These are phyloP conservation scores for Russula earlei DNA, from an alignment of 768 basidiomycete genomes.

Conservation along the genomic window DNA sequence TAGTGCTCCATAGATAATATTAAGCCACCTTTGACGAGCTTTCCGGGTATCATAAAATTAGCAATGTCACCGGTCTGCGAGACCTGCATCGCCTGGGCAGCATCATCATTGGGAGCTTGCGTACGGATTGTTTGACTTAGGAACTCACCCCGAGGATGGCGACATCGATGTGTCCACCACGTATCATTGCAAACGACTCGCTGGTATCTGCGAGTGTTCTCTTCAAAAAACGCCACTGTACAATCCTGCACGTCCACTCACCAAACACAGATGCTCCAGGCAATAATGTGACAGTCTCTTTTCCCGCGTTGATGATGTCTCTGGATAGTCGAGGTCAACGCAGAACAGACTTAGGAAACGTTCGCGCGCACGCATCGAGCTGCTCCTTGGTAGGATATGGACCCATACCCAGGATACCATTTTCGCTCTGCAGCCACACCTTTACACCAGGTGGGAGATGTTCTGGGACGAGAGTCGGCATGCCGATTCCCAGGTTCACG, in stretches of 20 bases:
- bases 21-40: slow-evolving; percentile 64
- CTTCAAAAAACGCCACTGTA: not conserved
- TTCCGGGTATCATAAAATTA: slow-evolving; percentile 98
- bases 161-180: slow-evolving; percentile 90
- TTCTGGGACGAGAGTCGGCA: slow-evolving; percentile 84
- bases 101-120: slow-evolving; percentile 1
- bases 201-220: slow-evolving; percentile 54
- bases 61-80: slow-evolving; percentile 89
- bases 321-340: slow-evolving; percentile 29
- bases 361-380: slow-evolving; percentile 74
- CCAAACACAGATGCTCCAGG: slow-evolving; percentile 91
- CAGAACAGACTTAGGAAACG: not conserved
- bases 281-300: slow-evolving; percentile 87
- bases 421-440: slow-evolving; percentile 91
- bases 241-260: slow-evolving; percentile 27
- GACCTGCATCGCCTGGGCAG: slow-evolving; percentile 84
- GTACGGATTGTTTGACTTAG: not conserved
- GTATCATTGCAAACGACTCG: slow-evolving; percentile 97
- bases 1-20: not conserved
- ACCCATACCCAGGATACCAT: slow-evolving; percentile 82
- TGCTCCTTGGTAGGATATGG: slow-evolving; percentile 79
- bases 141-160: slow-evolving; percentile 79
- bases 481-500: slow-evolving; percentile 85
- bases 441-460: slow-evolving; percentile 60
- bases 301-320: slow-evolving; percentile 91